Base-by-base conservation (phyloP, 2,329 filamentous ascomycete genomes). In the Berkeleyomyces rouxiae region DNA sequence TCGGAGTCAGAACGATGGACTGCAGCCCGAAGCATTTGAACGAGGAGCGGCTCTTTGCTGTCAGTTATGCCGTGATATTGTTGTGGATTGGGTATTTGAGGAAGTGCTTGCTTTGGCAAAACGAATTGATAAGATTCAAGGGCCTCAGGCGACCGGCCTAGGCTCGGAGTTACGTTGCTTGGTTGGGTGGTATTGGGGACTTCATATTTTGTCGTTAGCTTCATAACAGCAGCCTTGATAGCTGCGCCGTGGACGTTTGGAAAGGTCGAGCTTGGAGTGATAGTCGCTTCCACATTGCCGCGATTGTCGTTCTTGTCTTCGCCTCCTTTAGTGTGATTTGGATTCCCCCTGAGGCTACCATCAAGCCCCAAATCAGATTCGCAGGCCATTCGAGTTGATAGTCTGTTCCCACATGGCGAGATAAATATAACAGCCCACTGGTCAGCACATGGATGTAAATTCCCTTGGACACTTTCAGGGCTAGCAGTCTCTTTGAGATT, bases 341-440 rank as follows among this genome's bases (percentile, higher is more conserved):
- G 7, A n/a, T 39, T 6, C 11, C 40, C 58, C 11, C 58, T 31
- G n/a, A 10, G 10, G 13, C 10, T 10, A 3, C 11, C 31, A 39
- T 83, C 79, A 39, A 77, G 72, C 44, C 87, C 82, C 55, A 85
- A 81, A 65, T 86, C 82, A 1, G 80, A 79, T 65, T 83, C 88
- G 71, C 87, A 89, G 44, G 79, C 83, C 85, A 90, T 88, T 55
- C 85, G 80, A 2, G 84, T 80, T 6, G 84, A 85, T 47, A 95
- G 75, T 60, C 78, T 78, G 68, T 82, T 84, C 40, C 88, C 88
- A 71, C 90, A 84, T 0, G 82, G 74, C 0, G 87, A 87, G 63
- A 95, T 82, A 68, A 91, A 92, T 7, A 95, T 75, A 5, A 93
- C 85, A 3, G 87, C 82, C 90, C 90, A 95, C 63, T 85, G 79